Evolutionary conservation across 169 alveolate genomes (phyloP).

Genomic region (Plasmodium ovale): DNA sequence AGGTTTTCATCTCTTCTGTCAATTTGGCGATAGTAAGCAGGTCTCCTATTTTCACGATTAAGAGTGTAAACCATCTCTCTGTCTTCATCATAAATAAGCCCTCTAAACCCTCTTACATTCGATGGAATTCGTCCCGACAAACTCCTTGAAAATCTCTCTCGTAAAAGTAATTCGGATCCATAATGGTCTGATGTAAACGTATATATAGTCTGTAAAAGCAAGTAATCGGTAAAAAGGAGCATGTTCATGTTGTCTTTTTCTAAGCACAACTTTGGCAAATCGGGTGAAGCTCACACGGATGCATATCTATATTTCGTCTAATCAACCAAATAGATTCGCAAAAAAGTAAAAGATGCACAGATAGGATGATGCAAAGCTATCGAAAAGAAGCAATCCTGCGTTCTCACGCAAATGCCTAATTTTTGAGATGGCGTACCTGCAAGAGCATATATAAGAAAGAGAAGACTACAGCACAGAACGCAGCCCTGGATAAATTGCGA

Average conservation of each 20-base stretch:
- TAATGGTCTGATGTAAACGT: background rate
- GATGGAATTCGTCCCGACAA: conserved; percentile 14
- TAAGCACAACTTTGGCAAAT: too few species aligned
- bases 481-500: background rate
- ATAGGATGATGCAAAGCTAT: too few species aligned
- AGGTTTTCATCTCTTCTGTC: background rate
- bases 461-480: background rate
- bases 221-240: background rate
- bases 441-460: too few species aligned
- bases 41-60: background rate
- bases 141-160: background rate
- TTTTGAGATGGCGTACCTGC: background rate
- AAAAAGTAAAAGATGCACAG: too few species aligned
- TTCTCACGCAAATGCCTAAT: background rate
- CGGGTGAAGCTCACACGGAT: too few species aligned
- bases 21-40: background rate
- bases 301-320: too few species aligned
- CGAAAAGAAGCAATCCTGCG: background rate
- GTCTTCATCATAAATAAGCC: background rate
- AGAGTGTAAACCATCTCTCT: background rate
- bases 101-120: conserved; percentile 9
- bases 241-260: too few species aligned
- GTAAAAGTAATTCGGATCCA: background rate
- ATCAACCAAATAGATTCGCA: too few species aligned
- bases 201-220: background rate